Evolutionary conservation across 148 eudicot species (phyloP), one percentile per base, ranked within the genome.

Genomic region (Cornus suecica): DNA sequence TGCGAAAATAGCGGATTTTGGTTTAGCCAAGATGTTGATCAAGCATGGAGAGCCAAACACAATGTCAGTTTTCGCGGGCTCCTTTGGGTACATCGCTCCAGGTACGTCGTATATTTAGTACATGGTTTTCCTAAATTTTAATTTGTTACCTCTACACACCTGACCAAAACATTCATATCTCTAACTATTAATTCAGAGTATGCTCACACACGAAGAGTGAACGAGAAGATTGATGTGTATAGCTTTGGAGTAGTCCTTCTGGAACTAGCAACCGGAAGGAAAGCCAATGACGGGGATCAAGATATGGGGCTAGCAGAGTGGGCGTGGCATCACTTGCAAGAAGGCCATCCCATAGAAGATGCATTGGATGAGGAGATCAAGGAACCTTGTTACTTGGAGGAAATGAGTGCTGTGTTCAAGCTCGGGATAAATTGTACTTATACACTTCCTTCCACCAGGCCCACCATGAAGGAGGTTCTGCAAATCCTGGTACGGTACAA

Each of bases 71-170:
- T 72, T 83, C 34, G 86, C 83, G 22, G 86, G 86, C 13, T 76
- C 86, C 11, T 69, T 83, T 37, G 86, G 86, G 34, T 83, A 83
- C 29, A 76, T 83, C 16, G 86, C 86, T 32, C 86, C 86, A 45
- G 86, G 86, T 79, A 69, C 64, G 52, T 15, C 5, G 8, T 2
- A 14, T 48, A 11, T 4, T 11, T 11, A 48, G 15, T 13, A 8
- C 4, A 16, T 48, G 2, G 2, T 11, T 48, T 48, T 48, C 3
- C 20, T 48, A 37, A 10, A 16, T 48, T 13, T 48, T 45, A 45
- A 45, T 32, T 16, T 11, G 54, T 48, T 16, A 48, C 20, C 15
- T 3, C 5, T 16, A 64, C 3, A 6, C 7, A 6, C 8, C 6
- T 37, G 42, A 37, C 42, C 7, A 37, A 37, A 37, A 37, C 14